Evolutionary conservation across 2,329 filamentous ascomycete genomes (phyloP), one percentile per base, ranked within the genome.

Genomic region (Chrysosphaeria jannelii): DNA sequence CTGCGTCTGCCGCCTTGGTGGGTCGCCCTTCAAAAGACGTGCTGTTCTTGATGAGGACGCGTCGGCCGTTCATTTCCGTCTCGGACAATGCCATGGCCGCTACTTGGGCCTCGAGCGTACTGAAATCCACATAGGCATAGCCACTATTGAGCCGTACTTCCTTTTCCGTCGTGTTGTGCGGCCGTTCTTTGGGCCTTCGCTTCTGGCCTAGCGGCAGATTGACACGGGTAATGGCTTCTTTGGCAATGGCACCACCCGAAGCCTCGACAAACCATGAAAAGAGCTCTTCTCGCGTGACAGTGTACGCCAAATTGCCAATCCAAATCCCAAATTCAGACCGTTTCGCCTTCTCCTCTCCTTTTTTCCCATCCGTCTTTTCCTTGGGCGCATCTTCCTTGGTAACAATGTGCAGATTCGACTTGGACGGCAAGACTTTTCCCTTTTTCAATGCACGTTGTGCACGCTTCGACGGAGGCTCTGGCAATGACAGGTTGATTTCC

Each of bases 261-360:
- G 65, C 61, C 18, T 65, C 57, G 16, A 68, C 57, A n/a, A 97
- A 48, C 56, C 89, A 93, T 29, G 57, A 58, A 36, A 68, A 65
- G 23, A 97, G 48, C 30, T 76, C 65, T 8, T 60, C 50, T 28
- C 69, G 64, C 21, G 70, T 85, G 19, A 69, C 52, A 22, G 59
- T 62, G 51, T 81, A 97, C n/a, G 71, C 62, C 30, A 97, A 47
- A 44, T 97, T 97, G 35, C 88, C 85, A 35, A 97, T 74, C 85
- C 85, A 97, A 33, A 97, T 62, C 30, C 78, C 75, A 43, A 76
- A 65, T 10, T 72, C 64, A 7, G 76, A 85, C 28, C 75, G 67
- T 34, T 51, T 47, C 32, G 56, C 51, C 25, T 54, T 48, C 8
- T 25, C 23, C 14, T 22, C 23, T 12, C 19, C 15, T 21, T 17